phyloP scores from a whole-genome alignment of 1,284 basidiomycete genomes.

The Agroathelia rolfsii region DNA sequence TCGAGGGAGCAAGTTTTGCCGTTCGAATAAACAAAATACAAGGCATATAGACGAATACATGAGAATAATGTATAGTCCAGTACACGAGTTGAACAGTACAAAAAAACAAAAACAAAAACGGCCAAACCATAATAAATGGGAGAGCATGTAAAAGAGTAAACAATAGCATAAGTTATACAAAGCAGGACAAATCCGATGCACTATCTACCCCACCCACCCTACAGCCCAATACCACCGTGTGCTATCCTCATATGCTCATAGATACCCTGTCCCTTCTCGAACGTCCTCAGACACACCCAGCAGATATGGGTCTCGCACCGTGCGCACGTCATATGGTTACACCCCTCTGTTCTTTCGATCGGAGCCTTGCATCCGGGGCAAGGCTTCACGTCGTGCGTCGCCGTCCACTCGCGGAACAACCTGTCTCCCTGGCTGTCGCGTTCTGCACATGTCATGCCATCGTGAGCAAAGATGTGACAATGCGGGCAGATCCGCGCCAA shows the following conservation, averaged over 20 bases:
- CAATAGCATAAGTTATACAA: no score
- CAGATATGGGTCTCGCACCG: constrained; percentile 65
- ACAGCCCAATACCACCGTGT: constrained; percentile 42
- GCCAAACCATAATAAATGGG: no score
- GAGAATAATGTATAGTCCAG: no score
- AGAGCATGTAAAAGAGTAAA: no score
- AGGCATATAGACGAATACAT: no score
- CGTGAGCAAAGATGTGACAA: constrained; percentile 59
- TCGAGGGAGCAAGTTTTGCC: no score
- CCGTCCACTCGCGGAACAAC: constrained; percentile 51
- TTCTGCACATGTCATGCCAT: constrained; percentile 50
- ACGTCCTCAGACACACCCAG: constrained; percentile 64
- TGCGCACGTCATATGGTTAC: constrained; percentile 68
- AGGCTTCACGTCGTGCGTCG: constrained; percentile 49
- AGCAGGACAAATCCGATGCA: no score
- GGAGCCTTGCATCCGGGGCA: constrained; percentile 58
- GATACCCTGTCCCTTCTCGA: constrained; percentile 46
- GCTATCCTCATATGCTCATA: constrained; percentile 45
- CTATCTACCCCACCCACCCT: no score
- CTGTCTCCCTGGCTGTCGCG: constrained; percentile 38
- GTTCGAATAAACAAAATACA: no score
- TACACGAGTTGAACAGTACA: no score
- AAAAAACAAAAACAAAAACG: no score
- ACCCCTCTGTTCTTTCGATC: constrained; percentile 63
- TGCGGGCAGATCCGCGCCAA: constrained; percentile 54